Evolutionary conservation across 345 rosid genomes (phyloP).

Genomic region (Acer yangbiense): DNA sequence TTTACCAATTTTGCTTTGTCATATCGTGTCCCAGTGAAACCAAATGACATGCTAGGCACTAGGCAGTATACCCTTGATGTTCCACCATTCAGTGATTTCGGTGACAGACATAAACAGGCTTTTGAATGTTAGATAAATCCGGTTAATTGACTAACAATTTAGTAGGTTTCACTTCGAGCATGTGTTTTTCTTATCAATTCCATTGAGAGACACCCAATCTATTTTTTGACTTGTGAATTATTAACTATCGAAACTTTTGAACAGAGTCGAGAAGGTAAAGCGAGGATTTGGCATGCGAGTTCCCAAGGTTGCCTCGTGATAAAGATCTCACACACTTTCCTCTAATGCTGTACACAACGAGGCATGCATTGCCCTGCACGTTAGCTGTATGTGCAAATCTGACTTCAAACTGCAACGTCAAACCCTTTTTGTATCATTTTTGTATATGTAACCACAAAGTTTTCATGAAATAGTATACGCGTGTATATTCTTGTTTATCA

Average conservation of each 20-base stretch:
- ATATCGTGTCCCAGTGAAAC: too few species aligned
- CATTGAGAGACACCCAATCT: too few species aligned
- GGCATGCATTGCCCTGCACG: background rate
- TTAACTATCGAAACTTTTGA: slow-evolving; percentile 12
- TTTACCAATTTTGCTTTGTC: too few species aligned
- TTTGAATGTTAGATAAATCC: background rate
- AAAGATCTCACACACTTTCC: background rate
- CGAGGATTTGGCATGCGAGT: slow-evolving; percentile 80
- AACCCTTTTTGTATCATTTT: background rate
- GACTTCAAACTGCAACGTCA: background rate
- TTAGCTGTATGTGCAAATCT: too few species aligned
- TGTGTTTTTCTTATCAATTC: background rate
- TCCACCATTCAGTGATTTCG: too few species aligned
- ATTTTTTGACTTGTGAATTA: background rate
- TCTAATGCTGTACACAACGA: background rate
- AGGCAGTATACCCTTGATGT: too few species aligned
- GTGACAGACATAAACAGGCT: too few species aligned
- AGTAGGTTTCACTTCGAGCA: background rate
- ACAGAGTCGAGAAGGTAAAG: slow-evolving; percentile 65
- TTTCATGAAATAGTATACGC: too few species aligned
- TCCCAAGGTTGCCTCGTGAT: slow-evolving; percentile 39
- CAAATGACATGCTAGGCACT: too few species aligned
- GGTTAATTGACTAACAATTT: background rate
- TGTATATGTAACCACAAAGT: too few species aligned
- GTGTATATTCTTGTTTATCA: background rate